phyloP scores from a whole-genome alignment of 306 rosid species.

The Bauhinia variegata region DNA sequence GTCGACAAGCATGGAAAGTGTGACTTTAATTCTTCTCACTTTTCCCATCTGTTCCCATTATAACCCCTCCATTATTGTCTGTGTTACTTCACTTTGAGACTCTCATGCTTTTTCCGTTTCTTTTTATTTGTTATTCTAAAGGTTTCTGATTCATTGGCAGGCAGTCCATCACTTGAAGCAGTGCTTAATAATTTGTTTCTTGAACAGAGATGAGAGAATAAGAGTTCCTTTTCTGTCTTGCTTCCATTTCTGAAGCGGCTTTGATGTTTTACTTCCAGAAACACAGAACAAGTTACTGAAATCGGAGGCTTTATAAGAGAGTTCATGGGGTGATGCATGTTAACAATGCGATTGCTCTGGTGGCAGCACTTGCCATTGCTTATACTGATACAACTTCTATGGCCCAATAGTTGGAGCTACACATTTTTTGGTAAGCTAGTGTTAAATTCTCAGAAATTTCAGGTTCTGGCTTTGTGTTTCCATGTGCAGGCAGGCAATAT shows the following conservation, averaged over 20 bases:
- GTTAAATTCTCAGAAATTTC: slow-evolving; percentile 3
- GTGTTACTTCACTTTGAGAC: background rate
- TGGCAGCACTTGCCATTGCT: slow-evolving; percentile 56
- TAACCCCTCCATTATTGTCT: background rate
- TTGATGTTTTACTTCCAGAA: too few relatives aligned
- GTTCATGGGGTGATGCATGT: slow-evolving; percentile 50
- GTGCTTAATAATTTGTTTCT: slow-evolving; percentile 19
- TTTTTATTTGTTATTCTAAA: background rate
- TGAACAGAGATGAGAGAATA: slow-evolving; percentile 8
- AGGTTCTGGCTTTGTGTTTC: slow-evolving; percentile 12
- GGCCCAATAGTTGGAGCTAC: slow-evolving; percentile 48
- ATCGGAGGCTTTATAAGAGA: slow-evolving; percentile 1
- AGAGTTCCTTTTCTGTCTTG: slow-evolving; percentile 1
- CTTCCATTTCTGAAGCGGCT: background rate
- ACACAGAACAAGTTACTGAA: background rate
- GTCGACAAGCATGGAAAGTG: slow-evolving; percentile 37
- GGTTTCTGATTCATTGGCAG: background rate
- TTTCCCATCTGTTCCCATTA: slow-evolving; percentile 31
- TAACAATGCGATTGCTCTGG: slow-evolving; percentile 64
- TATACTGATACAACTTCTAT: slow-evolving; percentile 55
- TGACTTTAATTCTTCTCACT: slow-evolving; percentile 31
- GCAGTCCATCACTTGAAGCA: background rate
- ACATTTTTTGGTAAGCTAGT: slow-evolving; percentile 42
- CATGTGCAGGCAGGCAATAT: slow-evolving; percentile 6
- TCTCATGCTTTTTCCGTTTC: slow-evolving; percentile 13